Evolutionary conservation across 2,329 filamentous ascomycete genomes (phyloP).

Genomic region (Drechslerella stenobrocha): DNA sequence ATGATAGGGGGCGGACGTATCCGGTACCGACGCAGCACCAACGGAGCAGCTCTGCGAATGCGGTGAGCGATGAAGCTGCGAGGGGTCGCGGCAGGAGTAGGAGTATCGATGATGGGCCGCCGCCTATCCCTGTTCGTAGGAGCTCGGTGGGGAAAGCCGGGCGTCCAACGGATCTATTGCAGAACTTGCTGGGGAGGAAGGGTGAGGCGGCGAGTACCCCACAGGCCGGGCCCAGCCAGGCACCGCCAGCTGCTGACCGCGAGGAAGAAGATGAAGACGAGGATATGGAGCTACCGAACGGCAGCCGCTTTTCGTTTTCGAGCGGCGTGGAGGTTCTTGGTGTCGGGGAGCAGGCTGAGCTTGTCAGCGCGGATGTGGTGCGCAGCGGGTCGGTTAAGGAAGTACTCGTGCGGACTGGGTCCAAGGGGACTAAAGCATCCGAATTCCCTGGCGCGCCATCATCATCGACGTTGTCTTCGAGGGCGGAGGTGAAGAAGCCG

Average conservation of each 20-base stretch:
- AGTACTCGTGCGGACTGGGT: slow-evolving; percentile 31
- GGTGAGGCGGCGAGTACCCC: slow-evolving; percentile 5
- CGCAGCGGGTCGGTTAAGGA: slow-evolving; percentile 40
- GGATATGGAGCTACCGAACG: slow-evolving; percentile 2
- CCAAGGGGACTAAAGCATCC: slow-evolving; percentile 20
- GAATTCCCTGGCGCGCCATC: slow-evolving; percentile 18
- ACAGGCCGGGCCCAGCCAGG: slow-evolving; percentile 13
- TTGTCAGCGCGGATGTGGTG: slow-evolving; percentile 27
- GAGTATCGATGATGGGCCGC: slow-evolving; percentile 43
- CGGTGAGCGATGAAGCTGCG: slow-evolving; percentile 14
- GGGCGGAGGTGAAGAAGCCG: slow-evolving; percentile 16
- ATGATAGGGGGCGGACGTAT: slow-evolving; percentile 17
- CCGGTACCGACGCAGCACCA: slow-evolving; percentile 32
- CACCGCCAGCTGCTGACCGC: slow-evolving; percentile 6
- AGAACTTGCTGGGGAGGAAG: slow-evolving; percentile 22
- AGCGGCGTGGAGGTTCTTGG: slow-evolving; percentile 30
- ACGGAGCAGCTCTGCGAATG: slow-evolving; percentile 41
- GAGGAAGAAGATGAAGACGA: slow-evolving; percentile 18
- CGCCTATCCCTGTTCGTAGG: slow-evolving; percentile 38
- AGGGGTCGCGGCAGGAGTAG: slow-evolving; percentile 38
- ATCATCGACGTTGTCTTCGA: not conserved
- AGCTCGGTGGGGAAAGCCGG: slow-evolving; percentile 44
- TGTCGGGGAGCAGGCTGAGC: slow-evolving; percentile 27
- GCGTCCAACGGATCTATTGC: slow-evolving; percentile 14
- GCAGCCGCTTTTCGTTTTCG: slow-evolving; percentile 28